A percentile compares a stretch with the other conserved stretches of the same genome.
Conservation (phyloP, 2,329 filamentous ascomycete species). For the Dryadomyces sulphureus region DNA sequence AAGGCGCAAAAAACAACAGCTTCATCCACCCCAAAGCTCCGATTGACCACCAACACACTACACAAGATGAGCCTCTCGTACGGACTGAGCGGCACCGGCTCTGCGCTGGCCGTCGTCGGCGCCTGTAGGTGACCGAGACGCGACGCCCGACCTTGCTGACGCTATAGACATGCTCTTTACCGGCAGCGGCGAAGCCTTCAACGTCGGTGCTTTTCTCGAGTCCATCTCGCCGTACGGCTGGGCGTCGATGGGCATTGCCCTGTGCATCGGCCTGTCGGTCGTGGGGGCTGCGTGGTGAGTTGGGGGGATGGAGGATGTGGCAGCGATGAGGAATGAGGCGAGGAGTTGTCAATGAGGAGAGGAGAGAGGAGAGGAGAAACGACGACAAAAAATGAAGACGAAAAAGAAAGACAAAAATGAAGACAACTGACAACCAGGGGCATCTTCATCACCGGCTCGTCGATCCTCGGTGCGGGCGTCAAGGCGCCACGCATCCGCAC, state of each 20-base stretch:
- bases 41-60: too few relatives aligned
- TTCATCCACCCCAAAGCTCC: too few relatives aligned
- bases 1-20: too few relatives aligned
- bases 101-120: constrained; percentile 59
- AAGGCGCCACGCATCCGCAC: constrained; percentile 94
- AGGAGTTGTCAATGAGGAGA: constrained; percentile 21
- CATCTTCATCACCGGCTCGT: constrained; percentile 96
- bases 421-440: constrained; percentile 46
- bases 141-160: not conserved
- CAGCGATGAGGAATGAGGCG: too few relatives aligned
- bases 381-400: too few relatives aligned
- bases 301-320: too few relatives aligned
- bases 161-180: constrained; percentile 96
- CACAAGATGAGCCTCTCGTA: constrained; percentile 55
- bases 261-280: constrained; percentile 92
- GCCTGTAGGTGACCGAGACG: constrained; percentile 46
- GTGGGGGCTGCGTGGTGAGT: constrained; percentile 97
- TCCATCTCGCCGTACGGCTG: constrained; percentile 87
- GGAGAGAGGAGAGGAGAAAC: not conserved
- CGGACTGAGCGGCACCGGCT: constrained; percentile 51
- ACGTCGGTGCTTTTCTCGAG: constrained; percentile 92
- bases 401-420: too few relatives aligned
- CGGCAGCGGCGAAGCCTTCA: constrained; percentile 88
- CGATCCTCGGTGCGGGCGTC: constrained; percentile 92
- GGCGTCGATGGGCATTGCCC: constrained; percentile 77